A percentile compares a stretch with the other conserved stretches of the same genome.
Evolutionary conservation across 2,329 filamentous ascomycete genomes (phyloP).

Genomic region (Diaporthe sp.): DNA sequence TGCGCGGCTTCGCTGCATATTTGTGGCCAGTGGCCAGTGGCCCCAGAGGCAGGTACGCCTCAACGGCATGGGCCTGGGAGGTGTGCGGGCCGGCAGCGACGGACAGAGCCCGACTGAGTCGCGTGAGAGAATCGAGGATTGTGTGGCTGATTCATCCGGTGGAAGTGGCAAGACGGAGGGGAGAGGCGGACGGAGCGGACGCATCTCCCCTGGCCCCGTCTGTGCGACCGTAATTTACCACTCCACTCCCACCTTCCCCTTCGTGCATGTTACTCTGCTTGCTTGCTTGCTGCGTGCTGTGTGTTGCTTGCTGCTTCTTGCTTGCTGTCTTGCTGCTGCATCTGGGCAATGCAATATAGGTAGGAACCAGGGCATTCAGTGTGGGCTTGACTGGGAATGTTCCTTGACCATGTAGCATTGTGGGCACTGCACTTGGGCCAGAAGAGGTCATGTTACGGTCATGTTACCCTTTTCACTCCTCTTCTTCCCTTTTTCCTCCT

Average conservation of each 20-base stretch:
- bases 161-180: not conserved
- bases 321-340: not conserved
- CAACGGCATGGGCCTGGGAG: not conserved
- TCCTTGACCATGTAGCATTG: slow-evolving; percentile 2
- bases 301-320: not conserved
- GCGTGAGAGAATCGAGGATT: not conserved
- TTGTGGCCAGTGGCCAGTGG: not conserved
- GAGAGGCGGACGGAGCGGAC: not conserved
- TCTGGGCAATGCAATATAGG: not conserved
- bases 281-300: not conserved
- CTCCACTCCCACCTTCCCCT: slow-evolving; percentile 23
- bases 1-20: not conserved
- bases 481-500: not conserved
- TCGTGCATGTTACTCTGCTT: not conserved
- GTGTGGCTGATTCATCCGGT: not conserved
- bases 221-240: slow-evolving; percentile 15
- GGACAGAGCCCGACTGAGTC: slow-evolving; percentile 8
- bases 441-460: not conserved
- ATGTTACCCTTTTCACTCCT: not conserved
- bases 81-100: not conserved
- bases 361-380: not conserved
- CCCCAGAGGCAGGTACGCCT: not conserved
- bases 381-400: not conserved
- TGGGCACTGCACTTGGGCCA: not conserved
- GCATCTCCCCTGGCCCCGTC: not conserved